phyloP scores from a whole-genome alignment of 768 basidiomycete species.

The Mrakia hoshinonis region DNA sequence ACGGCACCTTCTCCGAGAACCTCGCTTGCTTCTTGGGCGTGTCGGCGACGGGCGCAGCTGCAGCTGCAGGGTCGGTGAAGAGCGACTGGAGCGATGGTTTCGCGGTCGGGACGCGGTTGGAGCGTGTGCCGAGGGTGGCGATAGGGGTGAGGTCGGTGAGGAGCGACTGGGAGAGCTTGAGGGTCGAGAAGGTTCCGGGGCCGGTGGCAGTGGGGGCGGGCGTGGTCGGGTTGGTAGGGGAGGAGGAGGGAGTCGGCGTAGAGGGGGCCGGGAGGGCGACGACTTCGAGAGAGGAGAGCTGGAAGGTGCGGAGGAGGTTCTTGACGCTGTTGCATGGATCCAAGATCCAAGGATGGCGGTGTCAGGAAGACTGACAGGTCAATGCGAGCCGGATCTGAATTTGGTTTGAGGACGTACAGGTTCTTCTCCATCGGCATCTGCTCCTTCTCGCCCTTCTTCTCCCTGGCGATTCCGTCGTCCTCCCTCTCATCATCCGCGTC shows the following conservation, averaged over 20 bases:
- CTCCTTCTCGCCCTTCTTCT: constrained; percentile 17
- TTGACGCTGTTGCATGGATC: constrained; percentile 12
- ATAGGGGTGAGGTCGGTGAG: background rate
- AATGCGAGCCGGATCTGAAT: too few relatives aligned
- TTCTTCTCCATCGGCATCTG: background rate
- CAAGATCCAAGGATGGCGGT: background rate
- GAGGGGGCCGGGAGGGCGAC: constrained; percentile 16
- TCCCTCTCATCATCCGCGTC: background rate
- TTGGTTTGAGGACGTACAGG: constrained; percentile 12
- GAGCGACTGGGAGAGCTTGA: background rate
- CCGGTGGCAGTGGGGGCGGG: background rate
- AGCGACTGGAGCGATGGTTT: background rate
- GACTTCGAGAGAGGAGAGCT: constrained; percentile 13
- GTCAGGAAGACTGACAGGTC: background rate
- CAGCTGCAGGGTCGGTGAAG: background rate
- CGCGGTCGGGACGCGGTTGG: background rate
- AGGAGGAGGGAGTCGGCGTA: background rate
- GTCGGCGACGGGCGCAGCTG: background rate
- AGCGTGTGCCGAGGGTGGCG: background rate
- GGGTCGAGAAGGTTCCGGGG: background rate
- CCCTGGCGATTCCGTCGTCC: constrained; percentile 21
- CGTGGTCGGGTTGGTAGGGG: background rate
- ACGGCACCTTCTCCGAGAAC: background rate
- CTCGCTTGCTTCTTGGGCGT: constrained; percentile 2
- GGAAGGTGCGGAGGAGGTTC: constrained; percentile 23